A percentile compares a stretch with the other conserved stretches of the same genome.
phyloP scores from a whole-genome alignment of 129 eudicot species.

The Artemisia annua region DNA sequence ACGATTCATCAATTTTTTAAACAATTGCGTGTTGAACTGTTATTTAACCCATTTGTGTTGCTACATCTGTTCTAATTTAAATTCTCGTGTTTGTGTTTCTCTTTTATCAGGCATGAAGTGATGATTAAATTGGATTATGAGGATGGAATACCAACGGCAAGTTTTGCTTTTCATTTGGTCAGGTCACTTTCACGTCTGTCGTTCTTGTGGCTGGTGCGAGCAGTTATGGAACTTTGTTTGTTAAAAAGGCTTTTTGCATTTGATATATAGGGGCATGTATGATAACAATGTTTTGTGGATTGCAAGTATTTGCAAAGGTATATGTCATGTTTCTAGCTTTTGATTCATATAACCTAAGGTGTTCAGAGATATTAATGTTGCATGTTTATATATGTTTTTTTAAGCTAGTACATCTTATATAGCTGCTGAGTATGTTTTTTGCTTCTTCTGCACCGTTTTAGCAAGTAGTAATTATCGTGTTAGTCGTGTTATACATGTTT shows the following conservation, averaged over 20 bases:
- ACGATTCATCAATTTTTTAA: background rate
- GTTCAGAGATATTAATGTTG: background rate
- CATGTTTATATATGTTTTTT: conserved; percentile 4
- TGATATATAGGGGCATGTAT: conserved; percentile 29
- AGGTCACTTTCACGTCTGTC: conserved; percentile 3
- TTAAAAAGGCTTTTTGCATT: conserved; percentile 20
- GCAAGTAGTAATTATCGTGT: background rate
- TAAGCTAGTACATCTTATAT: background rate
- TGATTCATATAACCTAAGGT: background rate
- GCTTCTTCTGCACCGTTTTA: background rate
- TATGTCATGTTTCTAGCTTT: conserved; percentile 7
- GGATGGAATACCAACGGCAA: conserved; percentile 38
- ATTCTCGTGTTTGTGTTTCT: background rate
- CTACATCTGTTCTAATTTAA: background rate
- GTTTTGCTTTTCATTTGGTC: conserved; percentile 47
- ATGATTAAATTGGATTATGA: conserved; percentile 16
- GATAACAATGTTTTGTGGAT: conserved; percentile 32
- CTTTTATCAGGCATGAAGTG: conserved; percentile 61
- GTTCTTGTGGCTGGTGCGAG: conserved; percentile 19
- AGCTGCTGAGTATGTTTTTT: background rate
- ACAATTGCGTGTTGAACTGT: no score
- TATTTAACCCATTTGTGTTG: no score
- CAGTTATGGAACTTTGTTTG: conserved; percentile 35
- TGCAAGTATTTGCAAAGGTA: conserved; percentile 23
- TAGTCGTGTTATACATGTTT: background rate